Evolutionary conservation across 441 rosid genomes (phyloP).

Genomic region (Rhodomyrtus psidioides): DNA sequence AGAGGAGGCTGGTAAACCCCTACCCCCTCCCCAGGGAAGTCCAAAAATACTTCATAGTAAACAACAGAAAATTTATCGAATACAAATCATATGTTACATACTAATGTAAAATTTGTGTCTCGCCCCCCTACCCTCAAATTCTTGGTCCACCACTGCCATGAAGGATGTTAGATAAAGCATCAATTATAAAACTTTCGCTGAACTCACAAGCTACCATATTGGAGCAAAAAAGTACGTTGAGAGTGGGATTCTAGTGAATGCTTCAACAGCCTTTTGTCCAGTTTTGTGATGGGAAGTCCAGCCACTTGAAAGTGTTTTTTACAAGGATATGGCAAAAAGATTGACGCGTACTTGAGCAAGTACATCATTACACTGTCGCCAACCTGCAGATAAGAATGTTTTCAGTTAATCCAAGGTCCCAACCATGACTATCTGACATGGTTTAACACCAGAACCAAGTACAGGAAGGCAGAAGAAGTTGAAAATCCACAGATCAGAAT

Average conservation of each 20-base stretch:
- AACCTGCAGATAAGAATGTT: slow-evolving; percentile 36
- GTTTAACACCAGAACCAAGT: not conserved
- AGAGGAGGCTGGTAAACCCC: not conserved
- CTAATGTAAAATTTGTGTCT: not conserved
- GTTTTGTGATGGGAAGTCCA: slow-evolving; percentile 46
- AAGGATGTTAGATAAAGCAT: not conserved
- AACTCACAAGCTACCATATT: slow-evolving; percentile 10
- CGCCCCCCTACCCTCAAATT: not conserved
- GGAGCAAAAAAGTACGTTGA: slow-evolving; percentile 8
- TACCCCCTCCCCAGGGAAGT: not conserved
- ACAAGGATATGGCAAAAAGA: slow-evolving; percentile 47
- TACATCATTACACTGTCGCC: slow-evolving; percentile 65
- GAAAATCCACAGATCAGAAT: slow-evolving; percentile 2
- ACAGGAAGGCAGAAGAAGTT: not conserved
- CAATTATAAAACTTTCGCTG: not conserved
- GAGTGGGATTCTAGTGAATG: not conserved
- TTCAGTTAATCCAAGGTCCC: not conserved
- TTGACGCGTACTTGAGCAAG: slow-evolving; percentile 51
- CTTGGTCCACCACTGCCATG: not conserved
- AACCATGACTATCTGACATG: not conserved
- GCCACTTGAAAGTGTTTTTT: slow-evolving; percentile 64
- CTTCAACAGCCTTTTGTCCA: slow-evolving; percentile 17
- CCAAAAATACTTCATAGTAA: not conserved
- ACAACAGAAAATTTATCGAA: not conserved
- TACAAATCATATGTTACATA: too few relatives aligned